phyloP scores from a whole-genome alignment of 2,329 filamentous ascomycete species.

The Paramyrothecium sp. region DNA sequence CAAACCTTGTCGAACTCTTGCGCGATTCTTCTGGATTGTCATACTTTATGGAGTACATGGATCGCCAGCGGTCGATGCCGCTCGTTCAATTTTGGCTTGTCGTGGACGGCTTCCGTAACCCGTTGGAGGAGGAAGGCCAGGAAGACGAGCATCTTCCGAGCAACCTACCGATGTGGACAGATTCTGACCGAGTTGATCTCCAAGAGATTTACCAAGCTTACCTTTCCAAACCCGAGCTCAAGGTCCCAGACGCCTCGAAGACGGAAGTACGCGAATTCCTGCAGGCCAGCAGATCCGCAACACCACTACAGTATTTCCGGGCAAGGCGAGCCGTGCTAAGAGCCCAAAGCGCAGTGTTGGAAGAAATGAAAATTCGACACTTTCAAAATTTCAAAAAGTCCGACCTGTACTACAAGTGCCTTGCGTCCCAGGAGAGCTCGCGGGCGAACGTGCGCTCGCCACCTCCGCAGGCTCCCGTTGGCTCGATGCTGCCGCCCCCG shows the following conservation, averaged over 20 bases:
- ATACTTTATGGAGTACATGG: constrained; percentile 99
- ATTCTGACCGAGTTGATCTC: constrained; percentile 82
- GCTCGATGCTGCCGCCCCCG: constrained; percentile 9
- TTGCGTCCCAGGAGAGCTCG: constrained; percentile 79
- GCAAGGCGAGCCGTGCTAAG: constrained; percentile 79
- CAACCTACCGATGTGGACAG: constrained; percentile 68
- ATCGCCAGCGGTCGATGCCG: constrained; percentile 80
- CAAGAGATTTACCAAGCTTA: constrained; percentile 92
- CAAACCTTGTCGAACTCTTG: constrained; percentile 79
- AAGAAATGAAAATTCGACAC: constrained; percentile 78
- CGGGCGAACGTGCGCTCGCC: constrained; percentile 21
- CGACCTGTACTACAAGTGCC: constrained; percentile 93
- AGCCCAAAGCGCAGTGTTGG: constrained; percentile 79
- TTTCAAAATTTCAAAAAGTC: constrained; percentile 88
- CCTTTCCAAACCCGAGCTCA: constrained; percentile 76
- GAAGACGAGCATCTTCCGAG: constrained; percentile 63
- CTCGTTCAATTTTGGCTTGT: constrained; percentile 98
- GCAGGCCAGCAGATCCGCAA: constrained; percentile 72
- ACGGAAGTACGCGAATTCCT: constrained; percentile 75
- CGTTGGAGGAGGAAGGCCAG: constrained; percentile 74
- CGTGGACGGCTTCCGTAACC: constrained; percentile 93
- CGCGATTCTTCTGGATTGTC: constrained; percentile 88
- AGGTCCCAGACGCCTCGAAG: constrained; percentile 68
- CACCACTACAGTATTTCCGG: constrained; percentile 76
- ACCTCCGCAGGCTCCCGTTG: background rate